Evolutionary conservation across 768 basidiomycete genomes (phyloP), one percentile per base, ranked within the genome.

Genomic region (Phanerodontia chrysosporium): DNA sequence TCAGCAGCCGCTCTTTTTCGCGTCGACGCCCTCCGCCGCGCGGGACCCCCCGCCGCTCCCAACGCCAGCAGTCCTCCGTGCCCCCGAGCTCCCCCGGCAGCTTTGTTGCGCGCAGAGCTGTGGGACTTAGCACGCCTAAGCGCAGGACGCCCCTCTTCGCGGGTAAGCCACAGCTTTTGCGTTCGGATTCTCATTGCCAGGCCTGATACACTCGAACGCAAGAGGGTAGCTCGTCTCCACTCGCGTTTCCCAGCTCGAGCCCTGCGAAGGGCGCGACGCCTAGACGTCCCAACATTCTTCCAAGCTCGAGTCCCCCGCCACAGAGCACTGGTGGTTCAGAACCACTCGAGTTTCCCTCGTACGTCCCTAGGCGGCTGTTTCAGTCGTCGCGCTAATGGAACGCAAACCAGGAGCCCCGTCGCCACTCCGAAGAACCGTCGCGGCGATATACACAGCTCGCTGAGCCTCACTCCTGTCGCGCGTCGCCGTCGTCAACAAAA

Each of bases 401-500:
- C 35, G 3, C 30, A 39, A 45, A 21, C n/a, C 63, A 86, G 84
- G 72, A 85, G 80, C 63, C 85, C 85, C 16, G n/a, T n/a, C n/a
- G 72, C 70, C 65, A 90, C 90, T 0, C 90, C 84, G 14, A 84
- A 80, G 67, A 89, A 89, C 64, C 80, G 86, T 32, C 83, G 95
- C 35, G 94, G 95, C 3, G 95, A 97, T 66, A 95, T 97, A 39
- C 93, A 95, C 69, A 94, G 94, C 6, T 88, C 91, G 13, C 72
- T 87, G 49, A 74, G 82, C 58, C 61, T 89, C 68, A 80, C 85
- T 51, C 79, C 86, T 14, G 67, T 77, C 45, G 56, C 75, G 58
- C 75, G 78, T 64, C 73, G 78, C 51, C 39, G 39, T 18, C 39
- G 39, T 42, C 39, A 42, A 42, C 39, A 42, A 42, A 60, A 76